Percentiles rank a stretch among this genome's conserved stretches.
phyloP scores from a whole-genome alignment of 495 filamentous ascomycete genomes.

The Sporormia fimetaria region DNA sequence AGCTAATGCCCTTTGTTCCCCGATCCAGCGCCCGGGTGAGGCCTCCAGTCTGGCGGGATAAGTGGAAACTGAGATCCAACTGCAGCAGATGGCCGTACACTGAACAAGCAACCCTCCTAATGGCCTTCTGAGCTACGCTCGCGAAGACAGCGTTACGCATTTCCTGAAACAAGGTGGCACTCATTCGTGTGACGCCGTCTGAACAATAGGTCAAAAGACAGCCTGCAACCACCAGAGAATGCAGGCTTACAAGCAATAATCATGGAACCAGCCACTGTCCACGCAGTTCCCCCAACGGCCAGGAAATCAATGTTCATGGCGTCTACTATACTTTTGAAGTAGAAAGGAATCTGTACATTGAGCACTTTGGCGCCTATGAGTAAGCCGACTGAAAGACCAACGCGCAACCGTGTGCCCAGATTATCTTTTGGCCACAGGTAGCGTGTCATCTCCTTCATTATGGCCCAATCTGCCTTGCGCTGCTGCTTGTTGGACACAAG shows the following conservation, averaged over 20 bases:
- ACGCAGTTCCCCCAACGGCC: slow-evolving; percentile 69
- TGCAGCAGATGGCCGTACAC: slow-evolving; percentile 85
- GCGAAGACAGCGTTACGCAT: slow-evolving; percentile 92
- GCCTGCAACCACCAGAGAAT: neutral
- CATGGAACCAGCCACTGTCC: slow-evolving; percentile 80
- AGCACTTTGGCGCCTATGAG: slow-evolving; percentile 83
- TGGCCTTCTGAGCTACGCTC: slow-evolving; percentile 92
- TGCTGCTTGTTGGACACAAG: slow-evolving; percentile 64
- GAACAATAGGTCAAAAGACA: slow-evolving; percentile 1
- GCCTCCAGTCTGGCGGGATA: slow-evolving; percentile 87
- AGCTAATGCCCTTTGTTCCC: slow-evolving; percentile 96
- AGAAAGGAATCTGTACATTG: slow-evolving; percentile 97
- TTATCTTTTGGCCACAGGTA: slow-evolving; percentile 96
- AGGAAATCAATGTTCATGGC: slow-evolving; percentile 92
- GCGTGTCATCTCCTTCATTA: slow-evolving; percentile 91
- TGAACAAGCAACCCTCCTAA: slow-evolving; percentile 77
- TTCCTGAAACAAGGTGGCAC: slow-evolving; percentile 80
- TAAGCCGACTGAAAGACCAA: slow-evolving; percentile 66
- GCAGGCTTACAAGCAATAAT: slow-evolving; percentile 62
- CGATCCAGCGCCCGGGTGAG: slow-evolving; percentile 90
- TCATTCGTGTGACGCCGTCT: slow-evolving; percentile 81
- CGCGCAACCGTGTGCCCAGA: slow-evolving; percentile 68
- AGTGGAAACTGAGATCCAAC: slow-evolving; percentile 86
- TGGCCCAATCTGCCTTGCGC: slow-evolving; percentile 93
- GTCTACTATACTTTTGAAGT: slow-evolving; percentile 96